phyloP scores from a whole-genome alignment of 768 basidiomycete species.

The Stropharia rugosoannulata region DNA sequence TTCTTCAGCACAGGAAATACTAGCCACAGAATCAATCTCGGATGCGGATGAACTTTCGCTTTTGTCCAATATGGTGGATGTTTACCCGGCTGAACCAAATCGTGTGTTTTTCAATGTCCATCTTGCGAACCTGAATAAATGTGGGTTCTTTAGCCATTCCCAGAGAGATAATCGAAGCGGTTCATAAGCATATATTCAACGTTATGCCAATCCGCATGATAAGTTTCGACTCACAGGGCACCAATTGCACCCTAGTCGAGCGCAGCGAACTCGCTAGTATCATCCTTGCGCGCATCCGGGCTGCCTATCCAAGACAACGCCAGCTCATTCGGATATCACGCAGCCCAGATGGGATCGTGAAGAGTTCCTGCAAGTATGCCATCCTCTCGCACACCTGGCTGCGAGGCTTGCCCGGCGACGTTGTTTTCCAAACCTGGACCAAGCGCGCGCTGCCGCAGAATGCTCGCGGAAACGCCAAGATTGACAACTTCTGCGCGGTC shows the following conservation, averaged over 20 bases:
- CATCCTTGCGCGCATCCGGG: not conserved
- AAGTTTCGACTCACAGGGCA: not conserved
- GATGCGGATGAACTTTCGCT: too few species aligned
- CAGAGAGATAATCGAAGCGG: not conserved
- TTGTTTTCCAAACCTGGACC: not conserved
- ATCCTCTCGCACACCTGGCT: constrained; percentile 5
- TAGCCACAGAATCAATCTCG: constrained; percentile 89
- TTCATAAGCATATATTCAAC: not conserved
- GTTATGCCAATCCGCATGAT: not conserved
- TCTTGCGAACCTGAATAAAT: not conserved
- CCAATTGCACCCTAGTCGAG: not conserved
- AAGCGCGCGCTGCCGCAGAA: not conserved
- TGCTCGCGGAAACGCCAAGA: not conserved
- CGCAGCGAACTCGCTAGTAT: not conserved
- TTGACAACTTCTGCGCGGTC: not conserved
- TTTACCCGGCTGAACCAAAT: not conserved
- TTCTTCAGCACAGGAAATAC: constrained; percentile 80
- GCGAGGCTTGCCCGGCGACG: not conserved
- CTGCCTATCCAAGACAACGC: not conserved
- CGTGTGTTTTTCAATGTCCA: not conserved
- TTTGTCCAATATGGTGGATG: not conserved
- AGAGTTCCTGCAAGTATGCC: not conserved
- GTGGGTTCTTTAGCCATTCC: not conserved
- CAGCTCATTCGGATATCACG: not conserved
- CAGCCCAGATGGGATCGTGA: too few species aligned